These are phyloP conservation scores for Kluyveromyces sp. DNA, from an alignment of 1,139 yeast genomes.

Conservation along the genomic window DNA sequence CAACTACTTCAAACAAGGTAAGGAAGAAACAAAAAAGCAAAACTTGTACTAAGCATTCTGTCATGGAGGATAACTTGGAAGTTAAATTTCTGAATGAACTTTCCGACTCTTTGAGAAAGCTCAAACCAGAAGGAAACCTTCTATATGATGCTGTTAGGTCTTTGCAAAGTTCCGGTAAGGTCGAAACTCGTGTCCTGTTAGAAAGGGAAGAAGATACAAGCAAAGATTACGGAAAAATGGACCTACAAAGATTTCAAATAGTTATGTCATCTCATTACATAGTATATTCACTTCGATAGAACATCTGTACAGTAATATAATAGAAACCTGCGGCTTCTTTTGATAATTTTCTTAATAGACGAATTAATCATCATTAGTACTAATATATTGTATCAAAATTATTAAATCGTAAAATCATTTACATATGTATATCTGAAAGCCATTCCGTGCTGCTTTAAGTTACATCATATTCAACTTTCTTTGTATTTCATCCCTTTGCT, in stretches of 20 bases:
- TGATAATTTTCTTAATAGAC: background rate
- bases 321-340: background rate
- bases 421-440: background rate
- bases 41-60: conserved; percentile 45
- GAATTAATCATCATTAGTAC: background rate
- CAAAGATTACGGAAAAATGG: conserved; percentile 84
- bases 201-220: conserved; percentile 56
- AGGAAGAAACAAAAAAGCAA: conserved; percentile 34
- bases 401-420: too few species aligned
- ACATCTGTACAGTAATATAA: background rate
- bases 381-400: background rate
- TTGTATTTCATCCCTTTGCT: conserved; percentile 36
- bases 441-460: background rate
- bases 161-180: conserved; percentile 75
- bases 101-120: conserved; percentile 70
- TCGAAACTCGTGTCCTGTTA: conserved; percentile 78
- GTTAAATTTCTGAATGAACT: conserved; percentile 88
- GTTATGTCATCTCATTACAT: background rate
- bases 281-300: background rate
- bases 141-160: conserved; percentile 75
- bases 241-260: conserved; percentile 80
- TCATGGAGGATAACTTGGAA: conserved; percentile 62
- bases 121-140: conserved; percentile 87
- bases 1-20: conserved; percentile 9
- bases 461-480: conserved; percentile 18